Percentiles rank a stretch among this genome's conserved stretches.
These are phyloP conservation scores for Polyporus arcularius DNA, from an alignment of 768 basidiomycete genomes.

Conservation along the genomic window DNA sequence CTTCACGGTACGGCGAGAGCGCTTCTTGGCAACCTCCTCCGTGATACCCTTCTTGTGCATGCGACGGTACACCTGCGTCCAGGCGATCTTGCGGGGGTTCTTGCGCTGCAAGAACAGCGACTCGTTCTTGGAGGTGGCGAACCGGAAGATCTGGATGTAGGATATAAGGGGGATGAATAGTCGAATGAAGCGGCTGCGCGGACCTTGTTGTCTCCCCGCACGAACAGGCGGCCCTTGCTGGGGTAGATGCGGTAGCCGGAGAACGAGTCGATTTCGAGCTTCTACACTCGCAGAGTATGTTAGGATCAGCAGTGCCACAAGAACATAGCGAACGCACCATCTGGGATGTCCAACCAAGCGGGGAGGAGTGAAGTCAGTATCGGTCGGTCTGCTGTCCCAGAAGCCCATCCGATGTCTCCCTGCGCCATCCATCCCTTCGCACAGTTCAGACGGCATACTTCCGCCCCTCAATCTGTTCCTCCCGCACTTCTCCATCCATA, in stretches of 20 bases:
- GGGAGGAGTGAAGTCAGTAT: background rate
- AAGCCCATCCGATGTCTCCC: slow-evolving; percentile 4
- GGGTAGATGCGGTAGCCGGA: slow-evolving; percentile 98
- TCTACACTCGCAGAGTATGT: slow-evolving; percentile 47
- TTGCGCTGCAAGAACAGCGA: slow-evolving; percentile 99
- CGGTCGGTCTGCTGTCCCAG: background rate
- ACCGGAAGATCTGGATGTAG: slow-evolving; percentile 83
- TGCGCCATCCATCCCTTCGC: slow-evolving; percentile 11
- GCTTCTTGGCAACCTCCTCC: slow-evolving; percentile 99
- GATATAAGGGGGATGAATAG: background rate
- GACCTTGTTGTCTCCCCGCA: slow-evolving; percentile 95
- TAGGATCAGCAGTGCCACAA: background rate
- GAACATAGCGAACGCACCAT: slow-evolving; percentile 4
- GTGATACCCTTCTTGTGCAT: slow-evolving; percentile 99
- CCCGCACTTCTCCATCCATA: background rate
- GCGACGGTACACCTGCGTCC: slow-evolving; percentile 91
- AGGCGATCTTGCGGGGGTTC: slow-evolving; percentile 99
- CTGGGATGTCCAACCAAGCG: background rate
- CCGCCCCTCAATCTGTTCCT: background rate
- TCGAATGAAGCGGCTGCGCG: slow-evolving; percentile 24
- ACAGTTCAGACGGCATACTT: background rate
- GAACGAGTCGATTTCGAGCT: slow-evolving; percentile 99
- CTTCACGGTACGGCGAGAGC: slow-evolving; percentile 95
- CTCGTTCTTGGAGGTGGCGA: slow-evolving; percentile 87
- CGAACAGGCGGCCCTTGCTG: slow-evolving; percentile 93